Evolutionary conservation across 2,329 filamentous ascomycete species (phyloP).

Genomic region (Leptosphaerulina australis): DNA sequence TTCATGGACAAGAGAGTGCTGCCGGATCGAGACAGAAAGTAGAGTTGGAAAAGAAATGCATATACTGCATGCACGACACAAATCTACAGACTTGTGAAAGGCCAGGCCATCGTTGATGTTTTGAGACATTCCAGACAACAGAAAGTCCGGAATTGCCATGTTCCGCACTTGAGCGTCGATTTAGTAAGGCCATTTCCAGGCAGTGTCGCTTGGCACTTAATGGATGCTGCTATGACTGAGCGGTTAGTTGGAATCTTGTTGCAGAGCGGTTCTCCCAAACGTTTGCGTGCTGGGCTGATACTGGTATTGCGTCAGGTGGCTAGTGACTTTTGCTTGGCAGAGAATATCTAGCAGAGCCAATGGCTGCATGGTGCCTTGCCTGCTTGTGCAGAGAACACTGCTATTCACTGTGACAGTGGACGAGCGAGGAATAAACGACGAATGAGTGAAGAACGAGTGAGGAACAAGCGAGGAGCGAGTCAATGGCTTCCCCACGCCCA

Average conservation of each 20-base stretch:
- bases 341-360: slow-evolving; percentile 6
- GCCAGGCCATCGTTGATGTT: slow-evolving; percentile 33
- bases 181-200: slow-evolving; percentile 34
- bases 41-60: slow-evolving; percentile 24
- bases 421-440: background rate
- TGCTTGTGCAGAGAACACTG: slow-evolving; percentile 8
- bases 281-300: slow-evolving; percentile 38
- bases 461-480: slow-evolving; percentile 1
- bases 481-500: slow-evolving; percentile 10
- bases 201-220: slow-evolving; percentile 32
- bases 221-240: slow-evolving; percentile 12
- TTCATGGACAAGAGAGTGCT: background rate
- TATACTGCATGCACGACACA: slow-evolving; percentile 18
- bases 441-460: too few relatives aligned
- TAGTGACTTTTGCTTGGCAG: slow-evolving; percentile 26
- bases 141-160: slow-evolving; percentile 35
- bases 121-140: slow-evolving; percentile 46
- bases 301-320: slow-evolving; percentile 39
- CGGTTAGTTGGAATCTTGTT: slow-evolving; percentile 30
- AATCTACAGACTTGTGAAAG: slow-evolving; percentile 19
- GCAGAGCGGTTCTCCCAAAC: slow-evolving; percentile 41
- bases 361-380: too few relatives aligned
- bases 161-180: slow-evolving; percentile 44
- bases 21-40: background rate
- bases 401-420: slow-evolving; percentile 1